Percentiles rank a stretch among this genome's conserved stretches.
phyloP scores from a whole-genome alignment of 768 basidiomycete genomes.

The Amanita muscaria region DNA sequence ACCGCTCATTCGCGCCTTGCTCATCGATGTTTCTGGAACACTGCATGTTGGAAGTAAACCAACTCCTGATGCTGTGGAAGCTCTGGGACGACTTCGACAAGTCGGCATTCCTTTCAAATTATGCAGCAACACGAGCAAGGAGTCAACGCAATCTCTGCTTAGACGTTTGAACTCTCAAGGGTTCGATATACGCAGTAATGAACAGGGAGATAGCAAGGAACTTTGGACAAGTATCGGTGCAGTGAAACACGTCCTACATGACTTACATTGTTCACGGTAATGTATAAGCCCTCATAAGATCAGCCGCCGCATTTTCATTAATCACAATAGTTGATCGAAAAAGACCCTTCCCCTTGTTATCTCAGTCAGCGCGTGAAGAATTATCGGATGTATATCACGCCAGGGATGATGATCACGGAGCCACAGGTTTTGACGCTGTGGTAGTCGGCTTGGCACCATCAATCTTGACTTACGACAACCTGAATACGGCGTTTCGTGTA shows the following conservation, averaged over 20 bases:
- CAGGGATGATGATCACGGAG: conserved; percentile 7
- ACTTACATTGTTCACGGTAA: conserved; percentile 32
- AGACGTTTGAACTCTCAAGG: conserved; percentile 37
- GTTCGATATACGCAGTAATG: conserved; percentile 28
- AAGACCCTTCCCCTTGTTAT: conserved; percentile 52
- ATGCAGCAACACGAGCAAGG: conserved; percentile 68
- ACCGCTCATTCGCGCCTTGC: conserved; percentile 38
- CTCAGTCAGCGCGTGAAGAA: conserved; percentile 38
- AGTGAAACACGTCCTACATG: conserved; percentile 35
- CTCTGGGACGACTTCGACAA: conserved; percentile 28
- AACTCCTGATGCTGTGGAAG: conserved; percentile 38
- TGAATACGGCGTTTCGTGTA: conserved; percentile 63
- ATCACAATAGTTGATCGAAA: background rate
- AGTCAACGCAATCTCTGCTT: conserved; percentile 40
- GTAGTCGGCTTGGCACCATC: conserved; percentile 54
- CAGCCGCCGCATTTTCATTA: no score
- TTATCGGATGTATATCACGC: conserved; percentile 15
- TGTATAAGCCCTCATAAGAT: background rate
- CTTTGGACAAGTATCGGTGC: conserved; percentile 61
- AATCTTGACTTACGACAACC: conserved; percentile 39
- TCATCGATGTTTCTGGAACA: conserved; percentile 65
- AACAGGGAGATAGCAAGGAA: conserved; percentile 23
- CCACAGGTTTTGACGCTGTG: conserved; percentile 46
- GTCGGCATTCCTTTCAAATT: conserved; percentile 36
- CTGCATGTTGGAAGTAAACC: conserved; percentile 46